Conservation (phyloP, 306 rosid genomes). For the Lathyrus aphaca region DNA sequence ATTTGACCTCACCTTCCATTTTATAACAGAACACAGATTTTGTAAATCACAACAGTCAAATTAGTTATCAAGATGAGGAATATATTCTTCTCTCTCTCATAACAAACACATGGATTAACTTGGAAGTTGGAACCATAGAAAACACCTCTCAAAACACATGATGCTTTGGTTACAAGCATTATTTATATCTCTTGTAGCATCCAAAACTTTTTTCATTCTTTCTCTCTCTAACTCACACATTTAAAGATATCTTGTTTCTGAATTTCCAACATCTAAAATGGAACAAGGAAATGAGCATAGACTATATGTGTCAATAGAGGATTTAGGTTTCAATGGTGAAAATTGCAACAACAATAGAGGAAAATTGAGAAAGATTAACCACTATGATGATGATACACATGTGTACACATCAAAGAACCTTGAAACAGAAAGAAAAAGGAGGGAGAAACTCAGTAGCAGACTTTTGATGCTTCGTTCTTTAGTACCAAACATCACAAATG, state of each 20-base stretch:
- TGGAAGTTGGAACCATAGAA: not conserved
- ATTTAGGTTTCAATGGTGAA: constrained; percentile 36
- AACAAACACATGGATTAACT: constrained; percentile 19
- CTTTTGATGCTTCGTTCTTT: constrained; percentile 61
- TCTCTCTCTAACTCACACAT: not conserved
- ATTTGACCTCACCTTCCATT: not conserved
- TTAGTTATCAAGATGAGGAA: constrained; percentile 19
- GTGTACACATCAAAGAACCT: constrained; percentile 64
- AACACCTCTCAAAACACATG: constrained; percentile 39
- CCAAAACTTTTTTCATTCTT: not conserved
- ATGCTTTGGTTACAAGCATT: constrained; percentile 48
- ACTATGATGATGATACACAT: constrained; percentile 28
- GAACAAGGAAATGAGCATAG: constrained; percentile 45
- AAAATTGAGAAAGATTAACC: constrained; percentile 41
- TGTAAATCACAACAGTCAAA: constrained; percentile 2
- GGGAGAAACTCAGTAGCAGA: constrained; percentile 65
- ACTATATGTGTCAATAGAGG: constrained; percentile 38
- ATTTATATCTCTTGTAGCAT: constrained; percentile 20
- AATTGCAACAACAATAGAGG: constrained; percentile 34
- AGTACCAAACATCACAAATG: constrained; percentile 77
- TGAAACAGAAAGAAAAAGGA: constrained; percentile 61
- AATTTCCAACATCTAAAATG: constrained; percentile 38
- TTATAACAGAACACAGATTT: not conserved
- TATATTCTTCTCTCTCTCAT: constrained; percentile 10
- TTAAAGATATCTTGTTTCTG: not conserved